Evolutionary conservation across 306 rosid species (phyloP).

Genomic region (Cyamopsis tetragonoloba): DNA sequence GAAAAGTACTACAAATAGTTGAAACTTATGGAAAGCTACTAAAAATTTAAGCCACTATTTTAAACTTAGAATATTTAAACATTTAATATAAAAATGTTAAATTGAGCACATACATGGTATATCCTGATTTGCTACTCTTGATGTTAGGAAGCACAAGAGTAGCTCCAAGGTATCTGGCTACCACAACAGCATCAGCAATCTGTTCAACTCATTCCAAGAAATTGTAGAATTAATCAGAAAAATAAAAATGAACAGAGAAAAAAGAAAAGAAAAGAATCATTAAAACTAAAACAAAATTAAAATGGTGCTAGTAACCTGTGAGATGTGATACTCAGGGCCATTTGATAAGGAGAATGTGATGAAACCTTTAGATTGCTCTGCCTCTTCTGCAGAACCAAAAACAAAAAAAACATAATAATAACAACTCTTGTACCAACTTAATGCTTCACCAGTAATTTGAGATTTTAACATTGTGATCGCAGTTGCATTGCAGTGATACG

Average conservation of each 20-base stretch:
- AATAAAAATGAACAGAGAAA: background rate
- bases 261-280: background rate
- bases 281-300: background rate
- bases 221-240: background rate
- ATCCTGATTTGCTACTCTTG: slow-evolving; percentile 25
- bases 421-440: no score
- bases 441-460: no score
- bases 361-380: slow-evolving; percentile 31
- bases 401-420: no score
- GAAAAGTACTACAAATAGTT: background rate
- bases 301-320: slow-evolving; percentile 24
- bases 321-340: slow-evolving; percentile 43
- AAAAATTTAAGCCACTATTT: no score
- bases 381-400: slow-evolving; percentile 15
- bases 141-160: slow-evolving; percentile 46
- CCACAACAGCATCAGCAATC: slow-evolving; percentile 45
- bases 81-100: no score
- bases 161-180: slow-evolving; percentile 40
- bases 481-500: no score
- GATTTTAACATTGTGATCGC: no score
- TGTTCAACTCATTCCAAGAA: slow-evolving; percentile 18
- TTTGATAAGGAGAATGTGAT: slow-evolving; percentile 36
- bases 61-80: no score
- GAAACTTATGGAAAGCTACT: background rate
- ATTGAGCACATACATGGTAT: slow-evolving; percentile 29